These are phyloP conservation scores for Tetrahymena thermophila DNA, from an alignment of 73 alveolate species.

Conservation along the genomic window DNA sequence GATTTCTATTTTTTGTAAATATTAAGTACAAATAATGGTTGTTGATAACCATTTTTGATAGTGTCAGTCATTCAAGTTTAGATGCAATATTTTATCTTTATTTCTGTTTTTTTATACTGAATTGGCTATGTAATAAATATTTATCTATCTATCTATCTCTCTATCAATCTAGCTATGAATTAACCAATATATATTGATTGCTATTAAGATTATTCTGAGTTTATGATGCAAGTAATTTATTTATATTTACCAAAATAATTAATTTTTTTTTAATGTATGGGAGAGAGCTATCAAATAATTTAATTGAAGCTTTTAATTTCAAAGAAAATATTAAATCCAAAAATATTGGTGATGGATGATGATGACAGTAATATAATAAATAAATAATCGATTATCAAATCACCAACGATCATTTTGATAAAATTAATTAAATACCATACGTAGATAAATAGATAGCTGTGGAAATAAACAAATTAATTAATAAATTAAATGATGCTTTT, in stretches of 20 bases:
- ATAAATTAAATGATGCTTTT: too few relatives aligned
- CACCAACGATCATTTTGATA: not conserved
- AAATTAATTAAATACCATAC: not conserved
- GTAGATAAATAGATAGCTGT: not conserved
- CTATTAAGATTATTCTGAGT: not conserved
- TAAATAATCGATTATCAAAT: not conserved
- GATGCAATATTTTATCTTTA: too few relatives aligned
- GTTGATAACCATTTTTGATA: not conserved
- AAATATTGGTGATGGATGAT: not conserved
- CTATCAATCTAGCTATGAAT: too few relatives aligned
- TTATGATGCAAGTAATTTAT: not conserved
- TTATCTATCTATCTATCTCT: too few relatives aligned
- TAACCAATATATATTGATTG: not conserved
- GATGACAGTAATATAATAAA: not conserved
- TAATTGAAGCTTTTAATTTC: not conserved
- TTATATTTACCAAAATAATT: not conserved
- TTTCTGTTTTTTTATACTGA: not conserved
- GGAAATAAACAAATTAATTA: not conserved
- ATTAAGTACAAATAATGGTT: not conserved
- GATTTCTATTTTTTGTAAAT: not conserved
- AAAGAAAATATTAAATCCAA: not conserved
- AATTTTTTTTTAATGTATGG: not conserved
- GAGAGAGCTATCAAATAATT: not conserved
- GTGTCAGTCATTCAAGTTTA: not conserved
- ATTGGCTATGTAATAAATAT: too few relatives aligned